These are phyloP conservation scores for Trametes sp. DNA, from an alignment of 1,284 basidiomycete species.

Conservation along the genomic window DNA sequence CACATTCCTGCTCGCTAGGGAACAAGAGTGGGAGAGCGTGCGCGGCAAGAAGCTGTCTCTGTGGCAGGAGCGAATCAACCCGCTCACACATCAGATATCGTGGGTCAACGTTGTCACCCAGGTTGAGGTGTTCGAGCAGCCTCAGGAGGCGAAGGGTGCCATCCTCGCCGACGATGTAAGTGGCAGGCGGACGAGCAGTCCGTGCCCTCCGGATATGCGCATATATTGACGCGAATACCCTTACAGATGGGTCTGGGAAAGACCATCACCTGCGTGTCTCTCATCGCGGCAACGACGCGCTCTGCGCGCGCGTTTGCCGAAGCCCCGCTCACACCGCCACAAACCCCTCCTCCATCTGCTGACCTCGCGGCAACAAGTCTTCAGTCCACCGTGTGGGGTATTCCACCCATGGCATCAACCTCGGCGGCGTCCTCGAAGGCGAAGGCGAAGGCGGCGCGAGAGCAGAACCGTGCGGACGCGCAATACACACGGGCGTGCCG, in stretches of 20 bases:
- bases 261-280: conserved; percentile 92
- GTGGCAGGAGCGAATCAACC: conserved; percentile 73
- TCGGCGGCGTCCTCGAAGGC: conserved; percentile 51
- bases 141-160: conserved; percentile 85
- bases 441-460: conserved; percentile 68
- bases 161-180: conserved; percentile 94
- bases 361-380: conserved; percentile 62
- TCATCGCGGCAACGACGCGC: conserved; percentile 86
- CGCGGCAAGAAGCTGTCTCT: conserved; percentile 73
- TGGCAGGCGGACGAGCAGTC: conserved; percentile 24
- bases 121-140: conserved; percentile 71
- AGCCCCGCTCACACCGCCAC: conserved; percentile 55
- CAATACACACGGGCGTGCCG: conserved; percentile 73
- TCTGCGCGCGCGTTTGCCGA: conserved; percentile 77
- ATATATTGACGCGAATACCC: neutral
- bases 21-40: conserved; percentile 68
- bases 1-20: conserved; percentile 95
- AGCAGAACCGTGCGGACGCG: conserved; percentile 74
- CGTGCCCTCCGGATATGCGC: neutral
- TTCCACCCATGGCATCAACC: conserved; percentile 60
- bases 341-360: conserved; percentile 50
- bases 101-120: conserved; percentile 92
- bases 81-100: conserved; percentile 53
- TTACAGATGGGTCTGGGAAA: conserved; percentile 96
- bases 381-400: conserved; percentile 81